Base-by-base conservation (phyloP, 805 yeast species). In the Schizosaccharomyces pombe region DNA sequence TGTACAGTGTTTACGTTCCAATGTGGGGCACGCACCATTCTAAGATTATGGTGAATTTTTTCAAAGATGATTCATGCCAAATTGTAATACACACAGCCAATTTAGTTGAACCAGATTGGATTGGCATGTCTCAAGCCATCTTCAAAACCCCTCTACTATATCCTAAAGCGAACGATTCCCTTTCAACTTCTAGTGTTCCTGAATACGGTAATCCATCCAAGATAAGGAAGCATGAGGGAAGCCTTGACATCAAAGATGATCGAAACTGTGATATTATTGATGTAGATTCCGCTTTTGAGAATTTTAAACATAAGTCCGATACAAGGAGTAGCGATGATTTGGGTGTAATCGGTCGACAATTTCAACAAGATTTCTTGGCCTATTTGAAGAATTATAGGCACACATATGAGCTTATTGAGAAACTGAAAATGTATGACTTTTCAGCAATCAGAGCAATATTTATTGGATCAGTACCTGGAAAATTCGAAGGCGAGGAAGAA, bases 41-140 rank as follows among this genome's bases (percentile, higher is more conserved):
- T 28, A 65, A 65, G 52, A 32, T 65, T 52, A 65, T 65, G 68
- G 61, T 65, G 4, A 55, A 64, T 19, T 47, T 30, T 24, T 32
- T 32, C 26, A 26, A 30, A 19, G 47, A 28, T 1, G 55, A 54
- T 3, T 30, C 54, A 12, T 55, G 56, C 43, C 63, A 63, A 54
- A 58, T 65, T 3, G 62, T 65, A 11, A 56, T 65, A 2, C 66
- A 63, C 53, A 65, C 68, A 1, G 67, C 67, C 22, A 65, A 65
- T 53, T 28, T 65, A 57, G 61, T 65, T 14, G 56, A 53, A 29
- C 57, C 59, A 30, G 68, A 65, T 56, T 65, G 68, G 68, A 55
- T 52, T 5, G 61, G 60, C 47, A 60, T 63, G 63, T 58, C 64
- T 28, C 66, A 65, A 55, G 67, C 64, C 1, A 58, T 62, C 3